phyloP scores from a whole-genome alignment of 192 early-diverging fungal genomes.

The Podila clonocystis region DNA sequence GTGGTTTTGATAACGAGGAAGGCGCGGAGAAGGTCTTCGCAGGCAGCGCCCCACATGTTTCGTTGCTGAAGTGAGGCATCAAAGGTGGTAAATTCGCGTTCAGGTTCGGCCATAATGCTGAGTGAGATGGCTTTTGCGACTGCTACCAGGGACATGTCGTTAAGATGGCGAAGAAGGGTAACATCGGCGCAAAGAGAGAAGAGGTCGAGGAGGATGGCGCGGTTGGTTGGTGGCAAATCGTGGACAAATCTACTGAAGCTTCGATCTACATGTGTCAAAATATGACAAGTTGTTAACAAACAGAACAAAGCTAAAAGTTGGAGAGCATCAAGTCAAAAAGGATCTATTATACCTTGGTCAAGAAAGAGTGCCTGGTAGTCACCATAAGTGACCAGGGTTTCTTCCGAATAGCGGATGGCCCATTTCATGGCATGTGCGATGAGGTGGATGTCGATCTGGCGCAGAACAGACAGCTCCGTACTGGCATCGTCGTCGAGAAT shows the following conservation, averaged over 20 bases:
- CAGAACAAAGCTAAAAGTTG: neutral
- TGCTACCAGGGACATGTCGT: constrained; percentile 36
- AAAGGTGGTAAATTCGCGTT: constrained; percentile 38
- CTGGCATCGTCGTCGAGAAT: constrained; percentile 48
- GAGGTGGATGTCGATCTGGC: constrained; percentile 44
- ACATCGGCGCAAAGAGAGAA: constrained; percentile 50
- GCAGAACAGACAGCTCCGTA: constrained; percentile 36
- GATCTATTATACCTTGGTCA: constrained; percentile 32
- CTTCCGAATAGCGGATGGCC: constrained; percentile 47
- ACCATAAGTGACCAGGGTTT: constrained; percentile 37
- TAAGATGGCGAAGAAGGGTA: constrained; percentile 43
- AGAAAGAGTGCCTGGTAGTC: constrained; percentile 48
- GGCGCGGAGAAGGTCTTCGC: constrained; percentile 43
- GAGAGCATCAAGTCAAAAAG: neutral
- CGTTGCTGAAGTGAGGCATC: constrained; percentile 43
- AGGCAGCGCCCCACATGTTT: constrained; percentile 44
- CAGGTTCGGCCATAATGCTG: constrained; percentile 45
- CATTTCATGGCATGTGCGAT: constrained; percentile 52
- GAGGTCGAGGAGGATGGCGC: constrained; percentile 39
- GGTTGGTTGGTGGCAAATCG: constrained; percentile 37
- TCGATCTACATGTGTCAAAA: constrained; percentile 9
- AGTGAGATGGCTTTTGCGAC: constrained; percentile 52
- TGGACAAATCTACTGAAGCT: constrained; percentile 36
- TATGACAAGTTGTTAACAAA: neutral
- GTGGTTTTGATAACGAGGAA: constrained; percentile 50